Conservation (phyloP, 139 green algal species). For the Trebouxia sp. region DNA sequence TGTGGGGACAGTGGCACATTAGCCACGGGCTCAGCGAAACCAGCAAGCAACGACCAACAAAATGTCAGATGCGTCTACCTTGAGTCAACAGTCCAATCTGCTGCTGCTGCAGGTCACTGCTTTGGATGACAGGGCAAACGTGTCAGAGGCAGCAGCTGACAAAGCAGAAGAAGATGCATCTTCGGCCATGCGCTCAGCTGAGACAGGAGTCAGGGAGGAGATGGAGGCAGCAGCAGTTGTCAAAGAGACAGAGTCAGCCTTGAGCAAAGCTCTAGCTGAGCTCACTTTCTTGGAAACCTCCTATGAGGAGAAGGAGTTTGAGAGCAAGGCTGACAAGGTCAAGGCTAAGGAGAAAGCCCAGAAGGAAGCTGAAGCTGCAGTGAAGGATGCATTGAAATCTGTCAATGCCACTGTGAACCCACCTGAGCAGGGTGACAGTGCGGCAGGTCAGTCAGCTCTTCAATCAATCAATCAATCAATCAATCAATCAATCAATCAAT, state of each 20-base stretch:
- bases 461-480: no score
- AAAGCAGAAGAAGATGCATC: slow-evolving; percentile 66
- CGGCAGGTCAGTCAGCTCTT: not conserved
- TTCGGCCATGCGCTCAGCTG: slow-evolving; percentile 76
- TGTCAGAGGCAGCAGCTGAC: slow-evolving; percentile 29
- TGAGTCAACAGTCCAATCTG: not conserved
- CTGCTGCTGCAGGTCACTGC: slow-evolving; percentile 20
- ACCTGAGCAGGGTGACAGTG: not conserved
- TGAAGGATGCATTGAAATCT: slow-evolving; percentile 3
- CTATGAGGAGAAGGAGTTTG: slow-evolving; percentile 24
- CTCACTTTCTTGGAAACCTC: slow-evolving; percentile 38
- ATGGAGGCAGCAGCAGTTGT: slow-evolving; percentile 66
- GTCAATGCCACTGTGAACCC: not conserved
- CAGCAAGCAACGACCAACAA: not conserved
- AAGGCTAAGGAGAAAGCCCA: slow-evolving; percentile 24
- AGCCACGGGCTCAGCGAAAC: not conserved
- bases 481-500: no score
- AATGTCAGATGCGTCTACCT: not conserved
- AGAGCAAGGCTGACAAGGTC: not conserved
- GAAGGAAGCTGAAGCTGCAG: slow-evolving; percentile 22
- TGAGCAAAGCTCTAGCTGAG: slow-evolving; percentile 67
- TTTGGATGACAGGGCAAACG: slow-evolving; percentile 31
- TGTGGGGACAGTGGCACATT: not conserved
- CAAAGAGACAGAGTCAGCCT: slow-evolving; percentile 63
- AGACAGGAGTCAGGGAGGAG: slow-evolving; percentile 79